A percentile compares a stretch with the other conserved stretches of the same genome.
Conservation (phyloP, 208 protist species). For the Wallacemonas rigidus region DNA sequence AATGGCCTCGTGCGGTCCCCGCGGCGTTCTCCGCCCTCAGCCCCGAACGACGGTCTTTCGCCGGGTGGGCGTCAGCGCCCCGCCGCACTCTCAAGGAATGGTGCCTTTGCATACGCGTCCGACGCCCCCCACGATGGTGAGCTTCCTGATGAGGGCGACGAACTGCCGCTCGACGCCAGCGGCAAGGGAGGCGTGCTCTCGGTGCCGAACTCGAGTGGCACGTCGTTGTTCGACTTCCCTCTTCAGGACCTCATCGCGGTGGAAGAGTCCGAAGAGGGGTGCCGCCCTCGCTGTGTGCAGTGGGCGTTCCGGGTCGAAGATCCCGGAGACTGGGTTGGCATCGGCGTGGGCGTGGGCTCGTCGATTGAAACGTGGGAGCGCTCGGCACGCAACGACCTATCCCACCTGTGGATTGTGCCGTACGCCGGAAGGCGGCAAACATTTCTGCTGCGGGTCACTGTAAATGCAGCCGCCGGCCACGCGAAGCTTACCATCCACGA, state of each 20-base stretch:
- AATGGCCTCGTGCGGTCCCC: slow-evolving; percentile 15
- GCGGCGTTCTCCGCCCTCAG: slow-evolving; percentile 6
- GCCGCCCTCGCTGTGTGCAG: slow-evolving; percentile 34
- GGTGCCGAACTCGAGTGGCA: slow-evolving; percentile 72
- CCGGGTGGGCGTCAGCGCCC: slow-evolving; percentile 2
- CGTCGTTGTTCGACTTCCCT: slow-evolving; percentile 69
- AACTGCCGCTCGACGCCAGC: slow-evolving; percentile 5
- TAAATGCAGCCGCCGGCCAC: slow-evolving; percentile 50
- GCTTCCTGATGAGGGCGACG: not conserved
- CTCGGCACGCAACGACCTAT: slow-evolving; percentile 62
- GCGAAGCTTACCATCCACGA: slow-evolving; percentile 84
- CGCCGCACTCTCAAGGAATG: not conserved
- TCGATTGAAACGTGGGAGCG: slow-evolving; percentile 58
- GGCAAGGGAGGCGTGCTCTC: slow-evolving; percentile 22
- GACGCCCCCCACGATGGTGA: not conserved
- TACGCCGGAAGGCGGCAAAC: slow-evolving; percentile 28
- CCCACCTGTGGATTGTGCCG: slow-evolving; percentile 85
- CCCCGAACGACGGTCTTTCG: not conserved
- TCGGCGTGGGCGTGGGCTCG: slow-evolving; percentile 83
- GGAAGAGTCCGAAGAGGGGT: slow-evolving; percentile 23
- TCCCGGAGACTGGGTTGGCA: slow-evolving; percentile 83
- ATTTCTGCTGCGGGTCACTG: slow-evolving; percentile 60
- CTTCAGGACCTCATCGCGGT: slow-evolving; percentile 56
- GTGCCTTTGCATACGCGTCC: not conserved
- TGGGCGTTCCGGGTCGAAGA: slow-evolving; percentile 78